These are phyloP conservation scores for Sanghuangporus baumii DNA, from an alignment of 1,284 basidiomycete species.

Conservation along the genomic window DNA sequence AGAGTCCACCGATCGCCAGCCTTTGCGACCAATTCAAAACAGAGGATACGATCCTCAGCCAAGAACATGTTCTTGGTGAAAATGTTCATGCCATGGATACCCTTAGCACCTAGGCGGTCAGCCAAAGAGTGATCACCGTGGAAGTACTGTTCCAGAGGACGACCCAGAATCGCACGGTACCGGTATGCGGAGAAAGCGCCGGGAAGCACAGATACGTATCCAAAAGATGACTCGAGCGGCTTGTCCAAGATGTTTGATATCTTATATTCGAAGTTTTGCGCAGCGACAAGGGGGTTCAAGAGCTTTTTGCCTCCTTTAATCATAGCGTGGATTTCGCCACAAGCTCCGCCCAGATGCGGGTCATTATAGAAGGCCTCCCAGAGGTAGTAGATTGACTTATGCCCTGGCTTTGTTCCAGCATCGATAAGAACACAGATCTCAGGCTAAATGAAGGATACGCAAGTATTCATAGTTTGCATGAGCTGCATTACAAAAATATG, in stretches of 20 bases:
- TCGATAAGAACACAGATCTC: slow-evolving; percentile 90
- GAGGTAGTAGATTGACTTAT: slow-evolving; percentile 94
- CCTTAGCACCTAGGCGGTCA: slow-evolving; percentile 88
- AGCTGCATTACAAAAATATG: neutral
- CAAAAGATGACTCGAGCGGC: slow-evolving; percentile 92
- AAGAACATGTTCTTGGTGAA: slow-evolving; percentile 97
- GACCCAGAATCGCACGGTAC: slow-evolving; percentile 85
- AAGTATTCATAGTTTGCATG: neutral
- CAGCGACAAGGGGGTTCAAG: slow-evolving; percentile 89
- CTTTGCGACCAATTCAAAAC: slow-evolving; percentile 96
- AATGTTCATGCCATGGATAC: slow-evolving; percentile 96
- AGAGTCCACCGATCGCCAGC: slow-evolving; percentile 82
- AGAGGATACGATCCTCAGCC: slow-evolving; percentile 93
- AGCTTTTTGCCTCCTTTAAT: slow-evolving; percentile 89
- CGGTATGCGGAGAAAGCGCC: slow-evolving; percentile 97
- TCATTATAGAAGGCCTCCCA: slow-evolving; percentile 92
- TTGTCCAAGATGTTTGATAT: slow-evolving; percentile 96
- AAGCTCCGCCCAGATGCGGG: slow-evolving; percentile 70
- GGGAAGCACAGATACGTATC: slow-evolving; percentile 92
- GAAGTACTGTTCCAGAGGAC: slow-evolving; percentile 96
- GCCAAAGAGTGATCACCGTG: slow-evolving; percentile 96
- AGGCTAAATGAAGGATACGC: slow-evolving; percentile 44
- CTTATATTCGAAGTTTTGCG: slow-evolving; percentile 99
- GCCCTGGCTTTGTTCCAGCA: slow-evolving; percentile 94
- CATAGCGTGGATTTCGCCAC: slow-evolving; percentile 94